Conservation (phyloP, 2,329 filamentous ascomycete genomes). For the Penicillium glabrum region DNA sequence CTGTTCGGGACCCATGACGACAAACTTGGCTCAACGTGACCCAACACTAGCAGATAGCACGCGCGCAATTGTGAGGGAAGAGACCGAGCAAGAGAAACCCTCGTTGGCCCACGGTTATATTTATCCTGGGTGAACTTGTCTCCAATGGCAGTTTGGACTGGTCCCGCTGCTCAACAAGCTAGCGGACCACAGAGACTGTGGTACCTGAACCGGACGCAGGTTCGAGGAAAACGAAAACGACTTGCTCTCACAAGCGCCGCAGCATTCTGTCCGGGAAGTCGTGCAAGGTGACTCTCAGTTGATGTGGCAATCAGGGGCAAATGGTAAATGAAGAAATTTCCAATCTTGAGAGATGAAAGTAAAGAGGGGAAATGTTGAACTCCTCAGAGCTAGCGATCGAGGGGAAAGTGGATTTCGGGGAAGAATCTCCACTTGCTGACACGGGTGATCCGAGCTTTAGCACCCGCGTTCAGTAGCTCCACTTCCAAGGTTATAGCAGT, state of each 20-base stretch:
- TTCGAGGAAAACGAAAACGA: slow-evolving; percentile 21
- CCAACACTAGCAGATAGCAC: background rate
- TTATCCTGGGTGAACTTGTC: slow-evolving; percentile 5
- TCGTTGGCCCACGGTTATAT: slow-evolving; percentile 7
- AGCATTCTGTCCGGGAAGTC: slow-evolving; percentile 8
- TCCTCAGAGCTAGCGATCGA: background rate
- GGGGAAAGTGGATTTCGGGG: slow-evolving; percentile 2
- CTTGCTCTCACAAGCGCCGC: slow-evolving; percentile 19
- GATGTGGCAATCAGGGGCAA: slow-evolving; percentile 10
- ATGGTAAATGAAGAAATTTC: background rate
- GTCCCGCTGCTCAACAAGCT: slow-evolving; percentile 3
- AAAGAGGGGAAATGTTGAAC: background rate
- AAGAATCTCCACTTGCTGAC: background rate
- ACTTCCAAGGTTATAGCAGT: background rate
- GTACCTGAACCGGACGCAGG: slow-evolving; percentile 21
- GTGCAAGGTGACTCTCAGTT: slow-evolving; percentile 11
- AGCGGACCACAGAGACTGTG: slow-evolving; percentile 10
- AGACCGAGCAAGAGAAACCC: background rate
- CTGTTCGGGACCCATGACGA: slow-evolving; percentile 41
- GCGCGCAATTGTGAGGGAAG: background rate
- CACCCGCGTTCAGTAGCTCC: background rate
- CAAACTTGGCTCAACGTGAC: slow-evolving; percentile 2
- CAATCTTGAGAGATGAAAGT: background rate
- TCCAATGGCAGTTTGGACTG: slow-evolving; percentile 16
- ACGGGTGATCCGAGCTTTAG: slow-evolving; percentile 6